A percentile compares a stretch with the other conserved stretches of the same genome.
Conservation (phyloP, 2,329 filamentous ascomycete genomes). For the Aspergillus melleus region DNA sequence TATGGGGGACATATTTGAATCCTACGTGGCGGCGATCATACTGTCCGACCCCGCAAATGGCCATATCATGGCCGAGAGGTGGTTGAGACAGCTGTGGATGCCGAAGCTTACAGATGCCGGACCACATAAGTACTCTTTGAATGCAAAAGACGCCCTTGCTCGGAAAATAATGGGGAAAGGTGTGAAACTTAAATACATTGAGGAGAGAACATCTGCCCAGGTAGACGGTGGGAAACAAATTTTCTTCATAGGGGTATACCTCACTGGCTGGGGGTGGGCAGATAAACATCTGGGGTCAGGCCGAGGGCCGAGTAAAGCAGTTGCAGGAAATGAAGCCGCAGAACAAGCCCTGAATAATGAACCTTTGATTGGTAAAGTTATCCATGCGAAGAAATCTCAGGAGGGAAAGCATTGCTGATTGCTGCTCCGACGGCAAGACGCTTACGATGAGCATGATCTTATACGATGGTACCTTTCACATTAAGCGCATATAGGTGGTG, state of each 20-base stretch:
- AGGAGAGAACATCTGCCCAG: constrained; percentile 38
- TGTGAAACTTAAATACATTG: constrained; percentile 61
- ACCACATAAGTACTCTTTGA: constrained; percentile 29
- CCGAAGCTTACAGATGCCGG: constrained; percentile 53
- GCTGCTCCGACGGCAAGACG: background rate
- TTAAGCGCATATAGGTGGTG: too few relatives aligned
- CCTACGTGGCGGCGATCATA: constrained; percentile 79
- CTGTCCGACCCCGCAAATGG: constrained; percentile 66
- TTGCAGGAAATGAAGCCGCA: constrained; percentile 48
- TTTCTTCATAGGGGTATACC: constrained; percentile 48
- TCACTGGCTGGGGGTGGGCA: constrained; percentile 50
- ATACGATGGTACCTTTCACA: background rate
- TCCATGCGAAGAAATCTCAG: constrained; percentile 1
- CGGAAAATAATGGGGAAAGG: constrained; percentile 57
- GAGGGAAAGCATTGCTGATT: background rate
- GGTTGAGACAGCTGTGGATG: constrained; percentile 76
- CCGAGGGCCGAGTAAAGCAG: constrained; percentile 44
- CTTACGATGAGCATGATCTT: background rate
- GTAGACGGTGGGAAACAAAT: constrained; percentile 39
- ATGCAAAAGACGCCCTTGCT: constrained; percentile 56
- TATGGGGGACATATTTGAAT: constrained; percentile 84
- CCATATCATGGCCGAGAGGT: constrained; percentile 61
- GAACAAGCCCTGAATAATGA: constrained; percentile 40
- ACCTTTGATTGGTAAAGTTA: constrained; percentile 41
- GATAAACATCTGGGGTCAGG: constrained; percentile 48